Conservation (phyloP, 2,329 filamentous ascomycete genomes). For the Eurotiales sp. region DNA sequence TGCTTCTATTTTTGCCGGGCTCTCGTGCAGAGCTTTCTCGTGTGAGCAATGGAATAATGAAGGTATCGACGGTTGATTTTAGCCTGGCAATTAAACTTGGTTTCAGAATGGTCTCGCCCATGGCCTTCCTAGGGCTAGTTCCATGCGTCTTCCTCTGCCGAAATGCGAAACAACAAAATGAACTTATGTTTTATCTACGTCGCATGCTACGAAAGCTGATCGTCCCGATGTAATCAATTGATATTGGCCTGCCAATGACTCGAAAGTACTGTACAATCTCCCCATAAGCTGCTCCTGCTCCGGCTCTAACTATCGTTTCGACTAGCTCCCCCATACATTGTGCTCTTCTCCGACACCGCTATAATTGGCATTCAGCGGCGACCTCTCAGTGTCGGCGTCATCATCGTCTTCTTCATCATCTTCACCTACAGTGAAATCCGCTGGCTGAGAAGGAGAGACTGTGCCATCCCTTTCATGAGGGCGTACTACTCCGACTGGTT, state of each 20-base stretch:
- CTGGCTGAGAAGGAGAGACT: slow-evolving; percentile 4
- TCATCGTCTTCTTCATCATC: slow-evolving; percentile 20
- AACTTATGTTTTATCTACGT: slow-evolving; percentile 9
- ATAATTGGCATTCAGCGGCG: slow-evolving; percentile 23
- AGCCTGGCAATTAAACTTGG: too few species aligned
- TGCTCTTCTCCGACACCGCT: slow-evolving; percentile 34
- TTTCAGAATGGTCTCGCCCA: not conserved
- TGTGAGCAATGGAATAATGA: too few species aligned
- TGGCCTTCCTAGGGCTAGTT: too few species aligned
- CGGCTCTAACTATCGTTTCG: too few species aligned
- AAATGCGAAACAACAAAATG: not conserved
- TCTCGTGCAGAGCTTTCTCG: not conserved
- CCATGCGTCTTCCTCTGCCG: too few species aligned
- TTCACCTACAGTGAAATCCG: slow-evolving; percentile 5
- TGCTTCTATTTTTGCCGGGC: not conserved
- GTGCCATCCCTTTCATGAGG: slow-evolving; percentile 2
- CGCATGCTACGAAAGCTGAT: not conserved
- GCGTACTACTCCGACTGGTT: slow-evolving; percentile 26
- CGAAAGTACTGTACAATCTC: slow-evolving; percentile 3
- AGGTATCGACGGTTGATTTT: too few species aligned
- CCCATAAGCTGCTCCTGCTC: not conserved
- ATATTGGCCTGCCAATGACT: not conserved
- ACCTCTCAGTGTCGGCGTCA: slow-evolving; percentile 17
- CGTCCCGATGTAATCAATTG: not conserved
- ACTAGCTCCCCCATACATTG: slow-evolving; percentile 21